Evolutionary conservation across 257 asterid species (phyloP).

Genomic region (Penstemon barbatus): DNA sequence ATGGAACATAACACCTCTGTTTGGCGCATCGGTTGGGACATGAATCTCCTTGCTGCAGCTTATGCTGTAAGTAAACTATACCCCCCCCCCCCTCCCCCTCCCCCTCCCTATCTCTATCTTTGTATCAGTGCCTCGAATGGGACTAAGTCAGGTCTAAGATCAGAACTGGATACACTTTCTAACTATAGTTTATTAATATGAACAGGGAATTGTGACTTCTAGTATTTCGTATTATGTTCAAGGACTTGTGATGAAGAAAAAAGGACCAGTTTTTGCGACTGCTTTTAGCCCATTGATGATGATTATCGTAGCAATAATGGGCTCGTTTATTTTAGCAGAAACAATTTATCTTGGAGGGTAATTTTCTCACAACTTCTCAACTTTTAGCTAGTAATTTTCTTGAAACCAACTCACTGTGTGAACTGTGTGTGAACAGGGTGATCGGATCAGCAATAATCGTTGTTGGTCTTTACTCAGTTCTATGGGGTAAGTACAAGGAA

Average conservation of each 20-base stretch:
- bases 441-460: slow-evolving; percentile 52
- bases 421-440: slow-evolving; percentile 36
- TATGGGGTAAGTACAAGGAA: slow-evolving; percentile 67
- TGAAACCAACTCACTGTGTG: background rate
- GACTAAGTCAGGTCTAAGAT: no score
- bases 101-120: background rate
- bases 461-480: slow-evolving; percentile 53
- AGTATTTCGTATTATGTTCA: slow-evolving; percentile 89
- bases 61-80: slow-evolving; percentile 57
- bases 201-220: slow-evolving; percentile 79
- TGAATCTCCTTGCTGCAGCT: slow-evolving; percentile 85
- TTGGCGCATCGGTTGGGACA: slow-evolving; percentile 81
- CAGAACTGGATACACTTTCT: no score
- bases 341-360: slow-evolving; percentile 82
- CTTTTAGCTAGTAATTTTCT: background rate
- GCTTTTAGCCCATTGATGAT: slow-evolving; percentile 90
- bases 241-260: slow-evolving; percentile 78
- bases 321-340: slow-evolving; percentile 69
- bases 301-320: slow-evolving; percentile 79
- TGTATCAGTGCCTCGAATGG: no score
- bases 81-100: background rate
- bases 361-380: background rate
- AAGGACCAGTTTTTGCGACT: slow-evolving; percentile 83
- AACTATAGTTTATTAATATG: background rate
- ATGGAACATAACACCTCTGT: slow-evolving; percentile 60